Evolutionary conservation across 768 basidiomycete species (phyloP).

Genomic region (Tylopilus vinaceipallidus): DNA sequence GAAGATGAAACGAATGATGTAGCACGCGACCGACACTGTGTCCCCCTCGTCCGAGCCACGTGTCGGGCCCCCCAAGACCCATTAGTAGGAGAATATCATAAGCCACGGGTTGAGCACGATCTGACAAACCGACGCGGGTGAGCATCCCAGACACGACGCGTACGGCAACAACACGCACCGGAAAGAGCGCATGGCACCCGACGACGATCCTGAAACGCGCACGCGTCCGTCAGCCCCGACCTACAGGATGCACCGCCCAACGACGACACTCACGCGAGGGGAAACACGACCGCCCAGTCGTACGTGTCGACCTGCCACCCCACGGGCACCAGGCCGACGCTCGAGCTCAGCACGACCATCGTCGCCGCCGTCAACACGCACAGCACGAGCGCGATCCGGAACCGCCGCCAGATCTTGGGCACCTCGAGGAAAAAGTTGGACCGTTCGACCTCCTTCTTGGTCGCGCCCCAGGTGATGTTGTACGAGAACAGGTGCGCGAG

Average conservation of each 20-base stretch:
- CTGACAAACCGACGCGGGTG: constrained; percentile 36
- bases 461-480: constrained; percentile 58
- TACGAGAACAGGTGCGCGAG: constrained; percentile 58
- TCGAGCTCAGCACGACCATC: constrained; percentile 56
- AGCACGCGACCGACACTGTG: no score
- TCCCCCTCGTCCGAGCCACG: no score
- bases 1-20: no score
- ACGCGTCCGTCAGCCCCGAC: no score
- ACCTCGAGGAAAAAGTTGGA: constrained; percentile 94
- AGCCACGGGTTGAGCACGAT: constrained; percentile 88
- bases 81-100: constrained; percentile 71
- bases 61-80: no score
- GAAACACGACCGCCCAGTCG: constrained; percentile 73
- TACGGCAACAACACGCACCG: constrained; percentile 44
- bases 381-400: constrained; percentile 60
- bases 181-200: constrained; percentile 70
- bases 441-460: constrained; percentile 80
- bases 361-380: constrained; percentile 46
- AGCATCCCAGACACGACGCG: background rate
- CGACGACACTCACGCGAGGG: constrained; percentile 49
- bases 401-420: constrained; percentile 78
- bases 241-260: background rate
- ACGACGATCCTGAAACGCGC: constrained; percentile 43
- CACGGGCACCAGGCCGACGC: constrained; percentile 45
- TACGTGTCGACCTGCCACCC: constrained; percentile 63